Conservation (phyloP, 768 basidiomycete genomes). For the Suillus occidentalis region DNA sequence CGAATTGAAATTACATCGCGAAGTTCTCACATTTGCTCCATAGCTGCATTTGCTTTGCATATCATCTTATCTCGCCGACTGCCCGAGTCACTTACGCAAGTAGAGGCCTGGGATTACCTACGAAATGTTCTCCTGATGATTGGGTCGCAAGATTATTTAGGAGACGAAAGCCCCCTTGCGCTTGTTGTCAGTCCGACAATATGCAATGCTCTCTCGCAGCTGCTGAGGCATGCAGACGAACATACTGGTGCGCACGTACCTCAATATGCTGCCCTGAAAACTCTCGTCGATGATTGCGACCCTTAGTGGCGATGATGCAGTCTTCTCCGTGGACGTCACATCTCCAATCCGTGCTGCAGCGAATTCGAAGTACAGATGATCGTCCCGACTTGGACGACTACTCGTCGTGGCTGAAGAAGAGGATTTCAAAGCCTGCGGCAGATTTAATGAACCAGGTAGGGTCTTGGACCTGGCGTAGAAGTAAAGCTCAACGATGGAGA, state of each 20-base stretch:
- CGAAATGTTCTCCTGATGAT: conserved; percentile 50
- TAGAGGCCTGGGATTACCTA: conserved; percentile 48
- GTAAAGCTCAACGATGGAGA: background rate
- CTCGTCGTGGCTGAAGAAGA: conserved; percentile 28
- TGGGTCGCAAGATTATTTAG: conserved; percentile 42
- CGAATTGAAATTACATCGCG: conserved; percentile 4
- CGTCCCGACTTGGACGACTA: conserved; percentile 23
- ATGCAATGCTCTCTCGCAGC: conserved; percentile 45
- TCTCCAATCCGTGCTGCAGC: conserved; percentile 41
- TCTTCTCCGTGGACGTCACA: conserved; percentile 48
- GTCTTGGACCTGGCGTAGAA: background rate
- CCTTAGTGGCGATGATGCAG: background rate
- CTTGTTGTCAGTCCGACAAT: conserved; percentile 49
- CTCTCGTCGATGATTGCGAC: background rate
- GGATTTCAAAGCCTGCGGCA: conserved; percentile 27
- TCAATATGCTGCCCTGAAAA: background rate
- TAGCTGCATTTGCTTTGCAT: conserved; percentile 48
- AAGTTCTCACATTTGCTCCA: conserved; percentile 20
- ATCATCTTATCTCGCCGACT: conserved; percentile 30
- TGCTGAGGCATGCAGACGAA: conserved; percentile 33
- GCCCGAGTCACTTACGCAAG: conserved; percentile 38
- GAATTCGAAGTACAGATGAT: conserved; percentile 21
- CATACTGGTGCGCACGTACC: conserved; percentile 26
- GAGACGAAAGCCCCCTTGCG: conserved; percentile 51
- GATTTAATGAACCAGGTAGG: conserved; percentile 32